Evolutionary conservation across 140 eudicot species (phyloP).

Genomic region (Senecio squalidus): DNA sequence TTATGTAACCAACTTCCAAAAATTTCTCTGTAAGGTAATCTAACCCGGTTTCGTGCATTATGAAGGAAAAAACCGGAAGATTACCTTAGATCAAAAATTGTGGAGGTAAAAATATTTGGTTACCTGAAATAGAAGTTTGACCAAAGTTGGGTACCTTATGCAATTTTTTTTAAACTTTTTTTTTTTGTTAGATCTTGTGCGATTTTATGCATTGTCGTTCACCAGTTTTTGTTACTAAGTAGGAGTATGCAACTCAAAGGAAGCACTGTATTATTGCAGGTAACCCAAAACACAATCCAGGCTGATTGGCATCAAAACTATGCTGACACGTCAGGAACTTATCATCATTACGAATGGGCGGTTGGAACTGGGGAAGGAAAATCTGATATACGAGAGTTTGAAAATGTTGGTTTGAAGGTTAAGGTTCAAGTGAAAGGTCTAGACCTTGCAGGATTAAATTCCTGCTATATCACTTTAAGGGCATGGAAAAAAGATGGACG

Average conservation of each 20-base stretch:
- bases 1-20: background rate
- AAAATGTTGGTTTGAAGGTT: conserved; percentile 81
- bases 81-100: too few species aligned
- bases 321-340: conserved; percentile 66
- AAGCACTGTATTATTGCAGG: conserved; percentile 37
- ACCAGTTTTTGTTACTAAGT: background rate
- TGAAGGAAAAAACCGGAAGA: too few species aligned
- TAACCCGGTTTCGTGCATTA: too few species aligned
- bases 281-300: conserved; percentile 67
- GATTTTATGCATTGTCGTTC: background rate
- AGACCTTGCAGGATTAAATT: conserved; percentile 63
- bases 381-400: conserved; percentile 79
- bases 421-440: conserved; percentile 74
- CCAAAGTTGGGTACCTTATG: background rate
- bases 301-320: conserved; percentile 91
- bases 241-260: background rate
- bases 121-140: too few species aligned
- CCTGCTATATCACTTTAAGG: conserved; percentile 89
- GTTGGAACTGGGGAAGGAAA: conserved; percentile 94
- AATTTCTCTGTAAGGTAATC: background rate
- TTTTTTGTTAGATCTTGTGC: background rate
- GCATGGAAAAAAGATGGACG: conserved; percentile 96
- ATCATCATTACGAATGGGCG: conserved; percentile 97
- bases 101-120: background rate
- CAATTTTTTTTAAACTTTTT: background rate